Percentiles rank a stretch among this genome's conserved stretches.
Evolutionary conservation across 106 monocot genomes (phyloP).

Genomic region (Amphibolis antarctica): DNA sequence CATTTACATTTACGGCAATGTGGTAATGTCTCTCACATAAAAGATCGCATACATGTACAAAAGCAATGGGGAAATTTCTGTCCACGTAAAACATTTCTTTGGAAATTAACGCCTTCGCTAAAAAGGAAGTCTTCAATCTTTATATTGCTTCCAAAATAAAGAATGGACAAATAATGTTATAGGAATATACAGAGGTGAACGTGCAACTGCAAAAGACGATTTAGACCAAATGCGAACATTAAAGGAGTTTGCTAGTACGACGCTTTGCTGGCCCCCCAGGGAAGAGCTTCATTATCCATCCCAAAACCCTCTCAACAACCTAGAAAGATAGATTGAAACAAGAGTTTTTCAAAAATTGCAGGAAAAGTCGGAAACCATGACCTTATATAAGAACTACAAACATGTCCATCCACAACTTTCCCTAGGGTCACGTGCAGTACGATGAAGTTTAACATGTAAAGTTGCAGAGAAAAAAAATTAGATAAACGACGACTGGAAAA

Average conservation of each 20-base stretch:
- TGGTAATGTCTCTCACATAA: too few relatives aligned
- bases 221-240: background rate
- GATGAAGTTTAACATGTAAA: background rate
- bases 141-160: background rate
- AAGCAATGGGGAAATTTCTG: background rate
- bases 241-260: constrained; percentile 85
- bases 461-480: background rate
- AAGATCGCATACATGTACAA: too few relatives aligned
- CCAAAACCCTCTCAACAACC: constrained; percentile 93
- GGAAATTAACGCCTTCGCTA: background rate
- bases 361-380: too few relatives aligned
- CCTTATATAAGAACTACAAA: too few relatives aligned
- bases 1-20: too few relatives aligned
- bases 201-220: background rate
- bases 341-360: background rate
- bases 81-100: background rate
- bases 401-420: too few relatives aligned
- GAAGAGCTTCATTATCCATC: constrained; percentile 98
- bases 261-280: constrained; percentile 86
- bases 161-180: background rate
- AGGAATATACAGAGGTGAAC: constrained; percentile 1
- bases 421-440: background rate
- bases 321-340: constrained; percentile 14
- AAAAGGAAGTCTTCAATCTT: background rate
- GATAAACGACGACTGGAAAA: background rate